phyloP scores from a whole-genome alignment of 176 grass and related monocot genomes.

The Neostapfia colusana region DNA sequence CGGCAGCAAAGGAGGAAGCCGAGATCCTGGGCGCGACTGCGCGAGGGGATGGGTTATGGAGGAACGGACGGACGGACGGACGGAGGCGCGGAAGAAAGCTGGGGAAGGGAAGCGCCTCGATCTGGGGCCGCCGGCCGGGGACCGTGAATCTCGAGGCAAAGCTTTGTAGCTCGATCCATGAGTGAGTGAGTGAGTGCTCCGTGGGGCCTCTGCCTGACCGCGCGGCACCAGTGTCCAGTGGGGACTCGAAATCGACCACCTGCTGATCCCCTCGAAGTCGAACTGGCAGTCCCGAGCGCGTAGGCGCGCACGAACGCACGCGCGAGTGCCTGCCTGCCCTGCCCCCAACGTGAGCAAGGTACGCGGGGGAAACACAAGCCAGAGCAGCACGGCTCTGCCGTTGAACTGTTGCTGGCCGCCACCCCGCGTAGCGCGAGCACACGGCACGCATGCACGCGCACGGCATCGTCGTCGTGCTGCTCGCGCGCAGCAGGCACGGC shows the following conservation, averaged over 20 bases:
- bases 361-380: too few species aligned
- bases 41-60: slow-evolving; percentile 17
- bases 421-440: not conserved
- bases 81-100: not conserved
- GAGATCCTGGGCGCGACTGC: not conserved
- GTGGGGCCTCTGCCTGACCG: slow-evolving; percentile 3
- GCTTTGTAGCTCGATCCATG: slow-evolving; percentile 1
- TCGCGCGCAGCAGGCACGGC: too few species aligned
- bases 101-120: not conserved
- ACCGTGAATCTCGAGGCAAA: slow-evolving; percentile 11
- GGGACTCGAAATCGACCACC: too few species aligned
- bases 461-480: not conserved
- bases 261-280: too few species aligned
- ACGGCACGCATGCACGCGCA: slow-evolving; percentile 18
- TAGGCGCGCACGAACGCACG: not conserved
- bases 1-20: not conserved
- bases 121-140: not conserved
- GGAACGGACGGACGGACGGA: slow-evolving; percentile 22
- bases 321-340: not conserved
- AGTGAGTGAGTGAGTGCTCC: not conserved
- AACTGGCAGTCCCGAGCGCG: too few species aligned
- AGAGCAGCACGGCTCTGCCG: too few species aligned
- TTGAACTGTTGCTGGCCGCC: not conserved
- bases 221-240: too few species aligned
- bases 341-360: not conserved